Conservation (phyloP, 805 yeast species). For the Spathaspora sp. region DNA sequence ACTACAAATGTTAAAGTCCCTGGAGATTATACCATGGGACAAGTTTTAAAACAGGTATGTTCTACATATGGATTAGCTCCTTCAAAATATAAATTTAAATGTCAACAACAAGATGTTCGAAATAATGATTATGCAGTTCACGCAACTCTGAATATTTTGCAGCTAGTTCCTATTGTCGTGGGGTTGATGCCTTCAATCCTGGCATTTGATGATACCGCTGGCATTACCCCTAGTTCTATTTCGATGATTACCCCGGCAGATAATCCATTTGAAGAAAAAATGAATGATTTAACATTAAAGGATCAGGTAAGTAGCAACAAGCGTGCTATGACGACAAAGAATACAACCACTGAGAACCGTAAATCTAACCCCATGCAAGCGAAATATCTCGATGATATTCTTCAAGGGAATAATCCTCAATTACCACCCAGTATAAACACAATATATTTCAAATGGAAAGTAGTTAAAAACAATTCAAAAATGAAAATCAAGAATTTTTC, state of each 20-base stretch:
- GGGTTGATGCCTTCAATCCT: slow-evolving; percentile 2
- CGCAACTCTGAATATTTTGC: slow-evolving; percentile 13
- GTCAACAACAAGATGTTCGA: slow-evolving; percentile 5
- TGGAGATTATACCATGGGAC: slow-evolving; percentile 16
- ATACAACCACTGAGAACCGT: background rate
- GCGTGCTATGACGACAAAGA: too few species aligned
- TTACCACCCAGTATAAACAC: slow-evolving; percentile 40
- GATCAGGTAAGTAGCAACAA: background rate
- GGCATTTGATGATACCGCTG: slow-evolving; percentile 11
- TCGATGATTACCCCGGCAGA: slow-evolving; percentile 15
- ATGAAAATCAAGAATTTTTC: slow-evolving; percentile 59
- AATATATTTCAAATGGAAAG: slow-evolving; percentile 79
- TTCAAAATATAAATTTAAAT: slow-evolving; percentile 18
- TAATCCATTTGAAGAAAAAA: slow-evolving; percentile 16
- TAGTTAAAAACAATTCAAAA: slow-evolving; percentile 85
- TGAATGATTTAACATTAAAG: slow-evolving; percentile 1
- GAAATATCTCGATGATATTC: slow-evolving; percentile 27
- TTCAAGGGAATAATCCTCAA: slow-evolving; percentile 22
- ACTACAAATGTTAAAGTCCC: slow-evolving; percentile 2
- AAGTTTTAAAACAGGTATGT: slow-evolving; percentile 26
- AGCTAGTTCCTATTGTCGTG: slow-evolving; percentile 15
- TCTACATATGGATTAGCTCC: slow-evolving; percentile 23
- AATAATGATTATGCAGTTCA: slow-evolving; percentile 11
- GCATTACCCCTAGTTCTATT: slow-evolving; percentile 26
- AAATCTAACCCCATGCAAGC: background rate